These are phyloP conservation scores for Lactifluus subvellereus DNA, from an alignment of 768 basidiomycete genomes.

Conservation along the genomic window DNA sequence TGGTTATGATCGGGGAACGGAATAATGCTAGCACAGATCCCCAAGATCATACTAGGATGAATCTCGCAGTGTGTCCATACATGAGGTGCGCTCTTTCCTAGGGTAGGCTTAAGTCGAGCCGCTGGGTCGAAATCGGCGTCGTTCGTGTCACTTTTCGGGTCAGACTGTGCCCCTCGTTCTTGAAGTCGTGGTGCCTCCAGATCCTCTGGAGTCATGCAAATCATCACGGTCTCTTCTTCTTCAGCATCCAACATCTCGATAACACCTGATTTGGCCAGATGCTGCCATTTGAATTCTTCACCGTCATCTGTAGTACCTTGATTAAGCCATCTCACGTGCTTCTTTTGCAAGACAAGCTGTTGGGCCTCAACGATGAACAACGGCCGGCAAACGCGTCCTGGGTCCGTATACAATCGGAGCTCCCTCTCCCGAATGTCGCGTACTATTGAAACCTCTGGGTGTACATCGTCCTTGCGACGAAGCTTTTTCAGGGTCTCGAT, in stretches of 20 bases:
- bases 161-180: conserved; percentile 43
- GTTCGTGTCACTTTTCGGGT: conserved; percentile 42
- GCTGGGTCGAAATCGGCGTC: conserved; percentile 80
- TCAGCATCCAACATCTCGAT: conserved; percentile 96
- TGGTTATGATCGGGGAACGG: conserved; percentile 99
- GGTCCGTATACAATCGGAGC: conserved; percentile 90
- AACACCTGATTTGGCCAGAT: conserved; percentile 79
- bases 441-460: conserved; percentile 93
- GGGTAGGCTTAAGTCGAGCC: conserved; percentile 69
- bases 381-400: conserved; percentile 94
- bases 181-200: conserved; percentile 76
- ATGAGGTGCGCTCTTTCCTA: conserved; percentile 62
- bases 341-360: conserved; percentile 75
- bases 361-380: conserved; percentile 95
- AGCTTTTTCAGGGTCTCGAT: conserved; percentile 91
- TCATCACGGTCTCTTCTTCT: conserved; percentile 99
- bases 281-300: conserved; percentile 68
- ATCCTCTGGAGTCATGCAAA: conserved; percentile 97
- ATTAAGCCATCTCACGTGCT: conserved; percentile 70
- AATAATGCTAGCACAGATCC: conserved; percentile 97
- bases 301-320: conserved; percentile 47
- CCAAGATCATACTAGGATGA: conserved; percentile 98
- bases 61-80: conserved; percentile 99
- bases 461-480: conserved; percentile 90
- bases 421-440: conserved; percentile 97